Percentiles rank a stretch among this genome's conserved stretches.
These are phyloP conservation scores for Oryza australiensis DNA, from an alignment of 176 grass and related monocot species.

Conservation along the genomic window DNA sequence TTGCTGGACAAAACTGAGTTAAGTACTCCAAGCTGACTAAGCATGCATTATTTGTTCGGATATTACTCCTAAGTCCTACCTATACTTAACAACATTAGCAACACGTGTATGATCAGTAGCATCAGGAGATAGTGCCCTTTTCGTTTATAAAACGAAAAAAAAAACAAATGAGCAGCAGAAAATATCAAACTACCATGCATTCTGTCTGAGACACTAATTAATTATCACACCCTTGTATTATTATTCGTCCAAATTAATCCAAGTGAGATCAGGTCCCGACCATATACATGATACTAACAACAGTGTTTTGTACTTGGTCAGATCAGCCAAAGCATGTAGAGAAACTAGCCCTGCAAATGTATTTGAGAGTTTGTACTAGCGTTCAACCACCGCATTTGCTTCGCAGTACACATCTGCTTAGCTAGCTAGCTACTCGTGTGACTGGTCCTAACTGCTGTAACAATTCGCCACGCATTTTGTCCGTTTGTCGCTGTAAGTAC, in stretches of 20 bases:
- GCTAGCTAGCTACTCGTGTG: background rate
- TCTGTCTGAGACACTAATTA: background rate
- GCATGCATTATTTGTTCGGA: constrained; percentile 24
- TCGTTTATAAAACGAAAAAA: no score
- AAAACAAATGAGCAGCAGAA: background rate
- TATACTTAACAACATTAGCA: constrained; percentile 5
- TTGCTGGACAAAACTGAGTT: constrained; percentile 35
- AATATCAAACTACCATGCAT: background rate
- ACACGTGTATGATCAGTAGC: background rate
- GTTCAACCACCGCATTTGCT: constrained; percentile 21
- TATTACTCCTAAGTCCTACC: constrained; percentile 2
- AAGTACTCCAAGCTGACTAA: constrained; percentile 27
- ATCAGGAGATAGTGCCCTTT: background rate
- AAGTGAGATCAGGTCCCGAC: background rate
- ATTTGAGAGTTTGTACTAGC: background rate
- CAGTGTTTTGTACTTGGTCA: background rate
- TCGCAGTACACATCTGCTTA: background rate
- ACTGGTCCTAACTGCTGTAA: constrained; percentile 24
- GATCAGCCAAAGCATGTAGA: no score
- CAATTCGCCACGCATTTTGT: background rate
- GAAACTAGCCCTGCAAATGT: background rate
- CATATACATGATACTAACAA: background rate
- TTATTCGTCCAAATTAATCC: no score
- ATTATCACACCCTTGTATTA: no score
- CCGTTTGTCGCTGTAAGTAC: background rate